Conservation (phyloP, 1,284 basidiomycete species). For the Mycena citricolor region DNA sequence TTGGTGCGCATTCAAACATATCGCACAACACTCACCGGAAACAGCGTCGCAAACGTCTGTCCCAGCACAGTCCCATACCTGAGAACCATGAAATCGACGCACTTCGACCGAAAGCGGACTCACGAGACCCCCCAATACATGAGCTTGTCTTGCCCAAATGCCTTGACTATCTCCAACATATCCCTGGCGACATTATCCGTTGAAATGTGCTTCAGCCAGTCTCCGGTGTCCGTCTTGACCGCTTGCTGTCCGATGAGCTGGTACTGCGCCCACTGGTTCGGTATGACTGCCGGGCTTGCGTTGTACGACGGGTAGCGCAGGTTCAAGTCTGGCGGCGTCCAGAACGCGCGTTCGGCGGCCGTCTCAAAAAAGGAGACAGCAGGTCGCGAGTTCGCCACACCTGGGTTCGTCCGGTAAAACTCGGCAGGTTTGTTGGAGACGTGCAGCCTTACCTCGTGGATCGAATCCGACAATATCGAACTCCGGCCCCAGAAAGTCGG, state of each 20-base stretch:
- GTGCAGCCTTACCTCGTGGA: constrained; percentile 35
- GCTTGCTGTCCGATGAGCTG: constrained; percentile 12
- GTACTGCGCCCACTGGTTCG: constrained; percentile 6
- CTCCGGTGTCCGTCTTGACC: constrained; percentile 3
- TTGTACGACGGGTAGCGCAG: constrained; percentile 14
- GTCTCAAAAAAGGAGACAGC: constrained; percentile 18
- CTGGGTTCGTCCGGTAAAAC: constrained; percentile 1
- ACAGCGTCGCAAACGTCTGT: constrained; percentile 32
- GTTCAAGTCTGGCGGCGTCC: neutral
- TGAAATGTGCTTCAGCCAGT: constrained; percentile 21
- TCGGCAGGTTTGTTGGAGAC: constrained; percentile 12
- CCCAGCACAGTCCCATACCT: constrained; percentile 30
- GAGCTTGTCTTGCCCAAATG: constrained; percentile 33
- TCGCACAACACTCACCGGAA: constrained; percentile 25
- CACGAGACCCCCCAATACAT: constrained; percentile 39
- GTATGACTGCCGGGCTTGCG: constrained; percentile 5
- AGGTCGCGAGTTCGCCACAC: constrained; percentile 17
- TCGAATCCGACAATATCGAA: constrained; percentile 55
- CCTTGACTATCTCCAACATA: constrained; percentile 35
- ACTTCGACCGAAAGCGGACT: constrained; percentile 10
- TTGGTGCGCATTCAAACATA: neutral
- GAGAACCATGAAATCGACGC: neutral
- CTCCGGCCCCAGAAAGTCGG: constrained; percentile 39
- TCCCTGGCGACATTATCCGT: constrained; percentile 33
- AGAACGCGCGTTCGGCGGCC: constrained; percentile 13